phyloP scores from a whole-genome alignment of 345 rosid genomes.

The Lepidium sativum region DNA sequence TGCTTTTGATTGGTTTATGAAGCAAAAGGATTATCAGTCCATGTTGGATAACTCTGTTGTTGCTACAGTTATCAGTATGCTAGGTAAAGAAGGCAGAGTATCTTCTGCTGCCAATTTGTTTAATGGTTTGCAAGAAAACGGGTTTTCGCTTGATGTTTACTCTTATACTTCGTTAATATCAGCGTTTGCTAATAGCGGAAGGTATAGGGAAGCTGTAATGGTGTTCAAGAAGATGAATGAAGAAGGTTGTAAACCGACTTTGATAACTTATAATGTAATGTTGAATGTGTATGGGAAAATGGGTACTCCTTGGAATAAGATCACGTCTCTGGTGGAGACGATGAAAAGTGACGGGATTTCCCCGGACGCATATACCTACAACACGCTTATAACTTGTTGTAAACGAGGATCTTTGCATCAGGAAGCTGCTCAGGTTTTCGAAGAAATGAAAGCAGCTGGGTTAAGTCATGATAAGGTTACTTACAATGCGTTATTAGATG shows the following conservation, averaged over 20 bases:
- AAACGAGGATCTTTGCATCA: constrained; percentile 72
- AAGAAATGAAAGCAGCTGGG: constrained; percentile 68
- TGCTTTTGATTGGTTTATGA: constrained; percentile 74
- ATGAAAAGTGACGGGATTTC: constrained; percentile 57
- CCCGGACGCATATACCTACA: constrained; percentile 75
- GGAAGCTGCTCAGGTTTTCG: constrained; percentile 65
- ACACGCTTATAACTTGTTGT: constrained; percentile 82
- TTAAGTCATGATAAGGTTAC: constrained; percentile 76
- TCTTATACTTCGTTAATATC: constrained; percentile 78
- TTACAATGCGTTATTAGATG: constrained; percentile 71
- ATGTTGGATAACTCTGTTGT: constrained; percentile 49
- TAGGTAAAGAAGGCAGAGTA: constrained; percentile 58
- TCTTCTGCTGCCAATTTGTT: constrained; percentile 55
- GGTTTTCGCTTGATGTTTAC: constrained; percentile 60
- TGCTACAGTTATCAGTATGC: constrained; percentile 54
- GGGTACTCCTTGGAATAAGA: constrained; percentile 96
- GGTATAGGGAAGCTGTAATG: constrained; percentile 72
- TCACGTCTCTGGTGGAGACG: constrained; percentile 43
- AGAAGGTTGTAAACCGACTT: constrained; percentile 71
- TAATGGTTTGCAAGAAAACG: constrained; percentile 41
- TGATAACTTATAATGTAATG: constrained; percentile 80
- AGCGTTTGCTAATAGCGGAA: constrained; percentile 57
- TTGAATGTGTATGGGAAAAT: constrained; percentile 85
- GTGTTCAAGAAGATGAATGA: constrained; percentile 78
- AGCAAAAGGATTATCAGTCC: constrained; percentile 30